A percentile compares a stretch with the other conserved stretches of the same genome.
phyloP scores from a whole-genome alignment of 78 protist genomes.

The Planoprotostelium fungivorum region DNA sequence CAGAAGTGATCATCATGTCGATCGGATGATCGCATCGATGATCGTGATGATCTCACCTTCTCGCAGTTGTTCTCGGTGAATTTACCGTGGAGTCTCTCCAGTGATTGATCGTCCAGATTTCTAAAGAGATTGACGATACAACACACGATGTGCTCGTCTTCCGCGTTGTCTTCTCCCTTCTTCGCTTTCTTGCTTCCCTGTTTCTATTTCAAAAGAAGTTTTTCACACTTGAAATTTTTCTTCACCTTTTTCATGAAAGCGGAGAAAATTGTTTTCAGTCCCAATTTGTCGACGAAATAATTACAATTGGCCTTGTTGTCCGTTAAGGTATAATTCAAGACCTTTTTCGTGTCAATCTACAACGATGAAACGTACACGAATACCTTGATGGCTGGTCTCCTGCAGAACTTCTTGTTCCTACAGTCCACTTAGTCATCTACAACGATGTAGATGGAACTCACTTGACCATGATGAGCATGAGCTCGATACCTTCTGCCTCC shows the following conservation, averaged over 20 bases:
- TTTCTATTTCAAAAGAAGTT: not conserved
- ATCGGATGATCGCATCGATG: no score
- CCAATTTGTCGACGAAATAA: slow-evolving; percentile 26
- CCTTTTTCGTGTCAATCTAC: no score
- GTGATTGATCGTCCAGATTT: not conserved
- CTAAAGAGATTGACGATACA: slow-evolving; percentile 21
- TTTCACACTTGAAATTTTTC: no score
- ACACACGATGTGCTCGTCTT: slow-evolving; percentile 20
- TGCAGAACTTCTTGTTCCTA: slow-evolving; percentile 45
- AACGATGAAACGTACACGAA: no score
- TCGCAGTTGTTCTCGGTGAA: slow-evolving; percentile 46
- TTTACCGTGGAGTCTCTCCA: slow-evolving; percentile 18
- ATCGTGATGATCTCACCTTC: not conserved
- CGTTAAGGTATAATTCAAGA: slow-evolving; percentile 14
- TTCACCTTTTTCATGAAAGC: slow-evolving; percentile 57
- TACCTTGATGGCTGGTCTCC: slow-evolving; percentile 43
- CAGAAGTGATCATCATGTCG: no score
- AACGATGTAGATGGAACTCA: slow-evolving; percentile 6
- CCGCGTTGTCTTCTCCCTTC: slow-evolving; percentile 9
- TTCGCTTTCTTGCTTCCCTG: not conserved
- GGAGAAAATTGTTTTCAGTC: slow-evolving; percentile 57
- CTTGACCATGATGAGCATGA: slow-evolving; percentile 62
- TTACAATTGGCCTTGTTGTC: not conserved
- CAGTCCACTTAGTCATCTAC: not conserved
- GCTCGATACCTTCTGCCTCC: slow-evolving; percentile 54